These are phyloP conservation scores for Aspergillus biplanus DNA, from an alignment of 495 filamentous ascomycete species.

Conservation along the genomic window DNA sequence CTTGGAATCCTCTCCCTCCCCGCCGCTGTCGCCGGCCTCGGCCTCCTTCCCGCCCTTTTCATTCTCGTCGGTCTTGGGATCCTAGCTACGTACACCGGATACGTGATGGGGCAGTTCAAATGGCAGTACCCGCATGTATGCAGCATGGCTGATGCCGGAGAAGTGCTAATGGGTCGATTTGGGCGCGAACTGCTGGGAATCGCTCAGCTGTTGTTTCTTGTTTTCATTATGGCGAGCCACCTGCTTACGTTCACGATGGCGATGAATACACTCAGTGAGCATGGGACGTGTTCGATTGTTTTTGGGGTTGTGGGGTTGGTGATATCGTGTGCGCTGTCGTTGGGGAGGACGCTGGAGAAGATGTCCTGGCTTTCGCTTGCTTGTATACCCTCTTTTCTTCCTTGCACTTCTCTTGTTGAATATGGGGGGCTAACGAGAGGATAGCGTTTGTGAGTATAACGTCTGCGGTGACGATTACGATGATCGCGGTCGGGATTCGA, in stretches of 20 bases:
- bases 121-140: slow-evolving; percentile 54
- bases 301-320: slow-evolving; percentile 67
- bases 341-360: slow-evolving; percentile 67
- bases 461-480: slow-evolving; percentile 69
- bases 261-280: slow-evolving; percentile 64
- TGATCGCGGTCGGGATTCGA: slow-evolving; percentile 63
- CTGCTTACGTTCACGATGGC: slow-evolving; percentile 71
- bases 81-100: slow-evolving; percentile 57
- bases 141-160: slow-evolving; percentile 74
- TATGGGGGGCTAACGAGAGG: too few species aligned
- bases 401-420: not conserved
- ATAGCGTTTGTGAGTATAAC: slow-evolving; percentile 65
- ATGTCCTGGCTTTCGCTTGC: slow-evolving; percentile 62
- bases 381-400: slow-evolving; percentile 32
- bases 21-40: slow-evolving; percentile 62
- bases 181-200: slow-evolving; percentile 65
- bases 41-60: slow-evolving; percentile 61
- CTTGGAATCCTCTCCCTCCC: slow-evolving; percentile 71
- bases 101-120: slow-evolving; percentile 39
- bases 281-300: slow-evolving; percentile 68
- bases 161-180: slow-evolving; percentile 63
- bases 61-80: slow-evolving; percentile 68
- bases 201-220: slow-evolving; percentile 66
- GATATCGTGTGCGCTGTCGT: slow-evolving; percentile 61
- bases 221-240: slow-evolving; percentile 77